Base-by-base conservation (phyloP, 1,284 basidiomycete species). In the Tilletia indica region DNA sequence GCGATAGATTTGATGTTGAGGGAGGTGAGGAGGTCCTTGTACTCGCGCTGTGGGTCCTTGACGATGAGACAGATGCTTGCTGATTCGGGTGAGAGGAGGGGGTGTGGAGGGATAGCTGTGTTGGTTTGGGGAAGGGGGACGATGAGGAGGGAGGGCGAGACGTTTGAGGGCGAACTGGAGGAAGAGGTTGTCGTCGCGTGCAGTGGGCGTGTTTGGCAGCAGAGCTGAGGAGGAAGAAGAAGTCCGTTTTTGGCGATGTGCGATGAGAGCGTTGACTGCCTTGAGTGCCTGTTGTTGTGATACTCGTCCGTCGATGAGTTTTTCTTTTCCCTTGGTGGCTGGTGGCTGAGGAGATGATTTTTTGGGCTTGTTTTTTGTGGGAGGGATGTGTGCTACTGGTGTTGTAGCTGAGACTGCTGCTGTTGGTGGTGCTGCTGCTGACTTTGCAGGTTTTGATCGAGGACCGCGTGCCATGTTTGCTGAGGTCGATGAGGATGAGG, bases 31-130 rank as follows among this genome's bases (percentile, higher is more conserved):
- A 97, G 89, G 84, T 97, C 93, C 86, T 98, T 98, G 88, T 97
- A 98, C 83, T 94, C 89, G 70, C 96, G 87, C 83, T 98, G 96
- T 8, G 97, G 96, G 85, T 97, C 93, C 86, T 98, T 98, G 69
- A 91, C 92, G 84, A 99, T 90, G 69, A 99, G 87, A 84, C 95
- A 98, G 68, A 98, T 88, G 16, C 90, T 86, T 3, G 90, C 90
- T 11, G 88, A 89, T 70, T 90, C 89, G 16, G 91, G 94, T 86
- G 92, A 93, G 81, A 64, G 61, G 73, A 93, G 87, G 1, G 95
- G 91, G 85, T 96, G 88, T 54, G 89, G 66, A 97, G 87, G 36
- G 91, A 89, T 68, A 73, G 36, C 54, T 38, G 42, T 51, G 36
- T n/a, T 34, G 61, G 61, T 16, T 64, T 64, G 38, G 61, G 31